Percentiles rank a stretch among this genome's conserved stretches.
Conservation (phyloP, 2,329 filamentous ascomycete species). For the Pestalotiopsis sp. region DNA sequence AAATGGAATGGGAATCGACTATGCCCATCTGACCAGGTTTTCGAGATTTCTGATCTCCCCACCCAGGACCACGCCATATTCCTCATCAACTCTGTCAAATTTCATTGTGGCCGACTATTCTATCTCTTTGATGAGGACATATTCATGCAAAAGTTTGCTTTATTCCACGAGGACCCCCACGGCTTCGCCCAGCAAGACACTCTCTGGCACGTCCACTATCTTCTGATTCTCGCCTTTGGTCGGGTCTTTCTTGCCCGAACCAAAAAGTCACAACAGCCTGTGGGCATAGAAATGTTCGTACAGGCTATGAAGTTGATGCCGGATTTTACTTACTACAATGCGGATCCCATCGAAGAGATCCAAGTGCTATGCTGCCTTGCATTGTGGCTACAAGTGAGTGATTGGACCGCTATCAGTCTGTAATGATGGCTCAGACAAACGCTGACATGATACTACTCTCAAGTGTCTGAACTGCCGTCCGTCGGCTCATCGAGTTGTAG, state of each 20-base stretch:
- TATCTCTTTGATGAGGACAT: not conserved
- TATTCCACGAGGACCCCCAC: not conserved
- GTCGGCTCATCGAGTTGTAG: not conserved
- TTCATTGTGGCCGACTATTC: not conserved
- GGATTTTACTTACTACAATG: not conserved
- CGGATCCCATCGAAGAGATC: not conserved
- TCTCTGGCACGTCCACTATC: not conserved
- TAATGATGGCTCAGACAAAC: not conserved
- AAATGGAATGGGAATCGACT: not conserved
- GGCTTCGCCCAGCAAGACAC: not conserved
- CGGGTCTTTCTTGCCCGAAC: not conserved
- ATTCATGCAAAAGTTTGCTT: not conserved
- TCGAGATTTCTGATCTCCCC: not conserved
- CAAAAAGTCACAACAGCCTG: not conserved
- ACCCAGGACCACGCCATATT: not conserved
- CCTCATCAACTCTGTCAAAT: not conserved
- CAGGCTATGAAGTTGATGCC: not conserved
- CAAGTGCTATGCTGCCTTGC: not conserved
- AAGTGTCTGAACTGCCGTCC: not conserved
- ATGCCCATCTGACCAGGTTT: not conserved
- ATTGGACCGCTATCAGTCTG: not conserved
- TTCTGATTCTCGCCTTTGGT: not conserved
- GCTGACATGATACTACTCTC: not conserved
- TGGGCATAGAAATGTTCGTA: not conserved
- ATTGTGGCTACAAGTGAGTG: not conserved